Base-by-base conservation (phyloP, 2,329 filamentous ascomycete genomes). In the Fulvia fulva region DNA sequence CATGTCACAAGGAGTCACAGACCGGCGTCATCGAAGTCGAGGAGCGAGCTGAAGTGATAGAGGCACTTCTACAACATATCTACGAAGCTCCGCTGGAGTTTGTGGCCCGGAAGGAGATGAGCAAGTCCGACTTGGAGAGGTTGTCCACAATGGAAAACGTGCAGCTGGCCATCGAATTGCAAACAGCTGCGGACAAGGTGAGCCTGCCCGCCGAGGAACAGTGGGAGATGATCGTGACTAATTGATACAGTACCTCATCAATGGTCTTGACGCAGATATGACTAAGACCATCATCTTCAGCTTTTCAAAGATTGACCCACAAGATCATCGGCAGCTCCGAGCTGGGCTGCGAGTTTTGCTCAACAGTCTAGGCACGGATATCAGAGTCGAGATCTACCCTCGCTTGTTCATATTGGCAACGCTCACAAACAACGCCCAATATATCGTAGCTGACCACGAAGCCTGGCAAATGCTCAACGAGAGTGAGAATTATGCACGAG, bases 51-150 rank as follows among this genome's bases (percentile, higher is more conserved):
- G 16, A 19, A 2, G 43, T 51, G 8, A 53, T 58, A 11, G 32
- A 54, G n/a, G 32, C 46, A 7, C 34, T 58, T 11, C 22, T 58
- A 14, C 44, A 45, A 5, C 44, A 54, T 19, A 7, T 58, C 5
- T 58, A 58, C 26, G 44, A 32, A 34, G 30, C 3, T 34, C 3
- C 30, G 9, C 30, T 34, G 3, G 30, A 34, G 3, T 34, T 34
- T 14, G 30, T 34, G 30, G 9, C 30, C 11, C 30, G 30, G 9
- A 34, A 34, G 30, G 30, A 14, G 30, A 34, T 34, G 30, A 34
- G 30, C 30, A 34, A 34, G 16, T 34, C 30, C 9, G 30, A 34
- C 9, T 9, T 34, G 16, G 9, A 8, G 2, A 14, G 16, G 30
- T 3, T 3, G 30, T 3, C 30, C 9, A 34, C 30, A 11, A 34